These are phyloP conservation scores for Golubevia sp. DNA, from an alignment of 1,284 basidiomycete genomes.

Conservation along the genomic window DNA sequence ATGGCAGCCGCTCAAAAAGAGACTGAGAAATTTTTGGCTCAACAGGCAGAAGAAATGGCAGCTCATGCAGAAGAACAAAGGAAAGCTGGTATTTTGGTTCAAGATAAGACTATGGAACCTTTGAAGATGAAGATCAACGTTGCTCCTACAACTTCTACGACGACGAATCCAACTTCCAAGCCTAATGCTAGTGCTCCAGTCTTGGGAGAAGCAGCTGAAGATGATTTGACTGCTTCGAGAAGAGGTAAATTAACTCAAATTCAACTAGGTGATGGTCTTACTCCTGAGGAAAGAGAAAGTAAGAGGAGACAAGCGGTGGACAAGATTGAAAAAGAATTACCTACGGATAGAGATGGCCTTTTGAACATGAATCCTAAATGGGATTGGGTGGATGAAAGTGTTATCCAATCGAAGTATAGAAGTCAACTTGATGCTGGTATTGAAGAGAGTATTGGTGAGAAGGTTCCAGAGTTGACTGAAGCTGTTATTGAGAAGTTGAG, in stretches of 20 bases:
- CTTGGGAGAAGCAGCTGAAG: neutral
- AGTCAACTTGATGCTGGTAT: slow-evolving; percentile 36
- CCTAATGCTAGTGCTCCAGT: slow-evolving; percentile 2
- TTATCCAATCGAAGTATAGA: slow-evolving; percentile 23
- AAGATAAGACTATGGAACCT: slow-evolving; percentile 17
- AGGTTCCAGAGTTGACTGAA: slow-evolving; percentile 42
- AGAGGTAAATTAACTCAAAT: slow-evolving; percentile 26
- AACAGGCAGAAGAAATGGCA: slow-evolving; percentile 50
- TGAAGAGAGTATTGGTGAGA: slow-evolving; percentile 44
- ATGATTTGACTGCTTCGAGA: slow-evolving; percentile 1
- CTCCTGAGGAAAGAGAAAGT: slow-evolving; percentile 11
- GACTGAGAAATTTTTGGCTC: slow-evolving; percentile 42
- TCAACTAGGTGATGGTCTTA: slow-evolving; percentile 23
- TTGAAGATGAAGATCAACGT: slow-evolving; percentile 50
- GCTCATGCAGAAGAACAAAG: slow-evolving; percentile 35
- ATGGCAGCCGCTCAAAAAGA: slow-evolving; percentile 25
- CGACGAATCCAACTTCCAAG: neutral
- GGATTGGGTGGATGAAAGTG: slow-evolving; percentile 31
- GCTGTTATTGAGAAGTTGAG: slow-evolving; percentile 33
- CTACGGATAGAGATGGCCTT: slow-evolving; percentile 11
- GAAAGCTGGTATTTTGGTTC: slow-evolving; percentile 39
- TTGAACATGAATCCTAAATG: slow-evolving; percentile 28
- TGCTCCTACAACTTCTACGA: neutral
- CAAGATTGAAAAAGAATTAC: slow-evolving; percentile 13
- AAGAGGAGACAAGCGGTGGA: slow-evolving; percentile 11